Evolutionary conservation across 2,329 filamentous ascomycete species (phyloP), one percentile per base, ranked within the genome.

Genomic region (Chaetomiaceae sp.): DNA sequence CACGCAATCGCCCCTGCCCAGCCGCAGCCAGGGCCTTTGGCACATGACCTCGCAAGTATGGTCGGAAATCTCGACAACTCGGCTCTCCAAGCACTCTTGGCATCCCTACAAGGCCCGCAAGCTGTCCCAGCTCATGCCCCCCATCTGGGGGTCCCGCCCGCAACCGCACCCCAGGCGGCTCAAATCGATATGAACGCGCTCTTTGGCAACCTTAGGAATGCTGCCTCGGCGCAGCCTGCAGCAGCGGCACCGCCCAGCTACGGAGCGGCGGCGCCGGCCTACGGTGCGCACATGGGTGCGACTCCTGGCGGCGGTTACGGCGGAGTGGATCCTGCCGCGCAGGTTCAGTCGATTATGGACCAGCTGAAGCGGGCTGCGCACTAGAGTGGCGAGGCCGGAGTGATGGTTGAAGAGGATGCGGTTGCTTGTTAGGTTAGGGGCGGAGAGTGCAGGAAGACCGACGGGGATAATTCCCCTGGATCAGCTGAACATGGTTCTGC

Each of bases 121-220:
- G 55, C 58, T 21, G 32, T 27, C 7, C 27, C 54, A 10, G 64
- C 65, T 45, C 68, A 68, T 36, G 64, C 68, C 55, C 58, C 50
- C 56, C 58, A 52, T 1, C n/a, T n/a, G n/a, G 50, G 46, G 18
- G 71, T 34, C 11, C 46, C 57, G 13, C 25, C 49, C 3, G 55
- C 64, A 18, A 58, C 58, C 9, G 58, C 62, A 6, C 56, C 66
- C 2, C 62, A 62, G 2, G 61, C 44, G 33, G 54, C 67, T 6
- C 70, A 71, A 36, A 60, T 73, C 40, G 75, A 78, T 53, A 67
- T 79, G n/a, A 72, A 76, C 32, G 71, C 75, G 13, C 65, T 79
- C 16, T 63, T 79, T 6, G 67, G 70, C 33, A 73, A 65, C 36
- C 66, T 78, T 4, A 65, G 70, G 11, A 61, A 41, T 16, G 41